Evolutionary conservation across 2,329 filamentous ascomycete species (phyloP).

Genomic region (Neonectria coccinea): DNA sequence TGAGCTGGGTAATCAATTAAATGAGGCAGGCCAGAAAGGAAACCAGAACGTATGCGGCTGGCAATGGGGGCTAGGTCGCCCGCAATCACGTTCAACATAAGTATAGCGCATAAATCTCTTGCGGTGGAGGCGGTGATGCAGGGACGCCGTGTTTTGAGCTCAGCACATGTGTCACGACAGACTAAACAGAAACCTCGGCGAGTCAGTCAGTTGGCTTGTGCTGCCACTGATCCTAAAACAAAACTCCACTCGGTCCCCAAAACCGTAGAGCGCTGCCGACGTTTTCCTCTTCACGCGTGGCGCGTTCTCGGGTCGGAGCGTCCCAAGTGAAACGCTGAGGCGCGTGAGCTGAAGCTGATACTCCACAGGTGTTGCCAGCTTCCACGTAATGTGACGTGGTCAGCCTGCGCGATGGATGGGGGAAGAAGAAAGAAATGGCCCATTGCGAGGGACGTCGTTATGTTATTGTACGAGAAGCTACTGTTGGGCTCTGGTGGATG

Average conservation of each 20-base stretch:
- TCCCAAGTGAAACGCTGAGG: slow-evolving; percentile 9
- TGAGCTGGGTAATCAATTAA: neutral
- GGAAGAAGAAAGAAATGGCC: neutral
- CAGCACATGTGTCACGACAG: neutral
- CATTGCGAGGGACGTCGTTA: neutral
- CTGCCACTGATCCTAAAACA: slow-evolving; percentile 3
- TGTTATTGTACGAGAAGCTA: slow-evolving; percentile 3
- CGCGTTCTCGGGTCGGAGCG: slow-evolving; percentile 5
- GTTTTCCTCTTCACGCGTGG: neutral
- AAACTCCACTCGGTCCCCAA: neutral
- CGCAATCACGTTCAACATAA: neutral
- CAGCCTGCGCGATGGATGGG: neutral
- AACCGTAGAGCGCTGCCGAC: neutral
- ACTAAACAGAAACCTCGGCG: neutral
- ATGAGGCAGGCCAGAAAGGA: neutral
- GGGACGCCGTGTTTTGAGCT: neutral
- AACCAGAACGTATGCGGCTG: neutral
- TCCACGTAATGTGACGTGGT: slow-evolving; percentile 14
- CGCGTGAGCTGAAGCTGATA: slow-evolving; percentile 5
- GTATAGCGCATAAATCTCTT: neutral
- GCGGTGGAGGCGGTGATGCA: neutral
- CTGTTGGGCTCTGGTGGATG: slow-evolving; percentile 1
- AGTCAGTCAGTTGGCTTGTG: neutral
- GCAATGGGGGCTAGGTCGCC: neutral
- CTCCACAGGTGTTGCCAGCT: slow-evolving; percentile 10